phyloP scores from a whole-genome alignment of 768 basidiomycete genomes.

The Cubamyces lactineus region DNA sequence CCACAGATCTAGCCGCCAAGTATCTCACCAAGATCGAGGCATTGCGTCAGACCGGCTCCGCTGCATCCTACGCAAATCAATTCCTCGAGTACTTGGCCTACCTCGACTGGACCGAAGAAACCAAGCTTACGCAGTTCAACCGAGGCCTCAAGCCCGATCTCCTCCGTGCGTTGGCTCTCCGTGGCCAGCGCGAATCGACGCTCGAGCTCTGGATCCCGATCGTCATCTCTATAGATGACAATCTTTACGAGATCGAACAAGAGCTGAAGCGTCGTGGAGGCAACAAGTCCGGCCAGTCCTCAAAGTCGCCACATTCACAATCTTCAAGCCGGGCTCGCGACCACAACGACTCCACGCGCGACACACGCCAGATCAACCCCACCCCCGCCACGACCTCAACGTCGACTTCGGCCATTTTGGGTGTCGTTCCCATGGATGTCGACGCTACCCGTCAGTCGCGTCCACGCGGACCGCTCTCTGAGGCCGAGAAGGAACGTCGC shows the following conservation, averaged over 20 bases:
- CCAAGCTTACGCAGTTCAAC: constrained; percentile 39
- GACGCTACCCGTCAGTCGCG: constrained; percentile 16
- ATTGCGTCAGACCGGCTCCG: constrained; percentile 38
- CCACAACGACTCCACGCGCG: background rate
- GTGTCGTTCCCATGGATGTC: constrained; percentile 24
- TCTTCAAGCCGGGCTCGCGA: too few species aligned
- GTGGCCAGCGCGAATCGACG: background rate
- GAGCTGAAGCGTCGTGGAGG: background rate
- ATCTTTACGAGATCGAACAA: constrained; percentile 9
- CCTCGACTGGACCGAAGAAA: constrained; percentile 37
- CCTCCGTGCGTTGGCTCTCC: constrained; percentile 25
- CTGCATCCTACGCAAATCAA: constrained; percentile 32
- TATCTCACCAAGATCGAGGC: constrained; percentile 34
- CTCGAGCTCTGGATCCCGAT: constrained; percentile 9
- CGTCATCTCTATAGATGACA: constrained; percentile 12
- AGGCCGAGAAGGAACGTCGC: constrained; percentile 22
- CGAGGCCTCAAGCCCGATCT: constrained; percentile 36
- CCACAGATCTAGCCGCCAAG: constrained; percentile 33
- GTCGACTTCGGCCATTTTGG: too few species aligned
- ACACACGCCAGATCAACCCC: background rate
- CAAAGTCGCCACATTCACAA: background rate
- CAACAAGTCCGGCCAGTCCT: background rate
- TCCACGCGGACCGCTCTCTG: background rate
- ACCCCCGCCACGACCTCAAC: background rate
- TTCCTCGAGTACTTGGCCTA: constrained; percentile 35